These are phyloP conservation scores for Pseudozyma flocculosa DNA, from an alignment of 1,284 basidiomycete species.

Conservation along the genomic window DNA sequence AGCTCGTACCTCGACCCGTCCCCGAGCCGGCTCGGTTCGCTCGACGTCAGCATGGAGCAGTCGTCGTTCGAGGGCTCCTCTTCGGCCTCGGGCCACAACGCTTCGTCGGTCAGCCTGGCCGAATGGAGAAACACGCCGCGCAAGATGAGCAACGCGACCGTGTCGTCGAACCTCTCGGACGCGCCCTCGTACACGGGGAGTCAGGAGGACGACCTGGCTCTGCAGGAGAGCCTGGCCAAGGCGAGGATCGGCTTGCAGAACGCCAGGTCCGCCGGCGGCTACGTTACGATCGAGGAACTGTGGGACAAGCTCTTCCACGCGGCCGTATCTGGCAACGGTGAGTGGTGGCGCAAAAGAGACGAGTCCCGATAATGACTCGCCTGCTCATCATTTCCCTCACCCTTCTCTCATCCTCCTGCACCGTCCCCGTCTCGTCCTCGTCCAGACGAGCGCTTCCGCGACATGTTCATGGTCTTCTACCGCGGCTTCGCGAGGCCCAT, in stretches of 20 bases:
- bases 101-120: neutral
- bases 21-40: neutral
- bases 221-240: constrained; percentile 33
- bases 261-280: constrained; percentile 42
- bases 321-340: constrained; percentile 39
- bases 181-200: constrained; percentile 8
- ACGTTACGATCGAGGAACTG: constrained; percentile 48
- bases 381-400: neutral
- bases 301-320: constrained; percentile 53
- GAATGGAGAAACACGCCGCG: constrained; percentile 8
- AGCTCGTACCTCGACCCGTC: constrained; percentile 7
- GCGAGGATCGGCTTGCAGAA: constrained; percentile 42
- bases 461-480: constrained; percentile 52
- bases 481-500: constrained; percentile 47
- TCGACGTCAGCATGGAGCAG: neutral
- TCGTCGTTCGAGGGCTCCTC: neutral
- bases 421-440: no score
- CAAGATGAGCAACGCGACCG: constrained; percentile 44
- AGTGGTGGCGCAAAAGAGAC: no score
- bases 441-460: constrained; percentile 39
- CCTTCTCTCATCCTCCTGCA: no score
- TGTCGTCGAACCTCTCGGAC: constrained; percentile 21
- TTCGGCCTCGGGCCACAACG: neutral
- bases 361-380: no score
- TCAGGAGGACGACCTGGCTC: constrained; percentile 28